Evolutionary conservation across 2,329 filamentous ascomycete species (phyloP).

Genomic region (Alternaria atra): DNA sequence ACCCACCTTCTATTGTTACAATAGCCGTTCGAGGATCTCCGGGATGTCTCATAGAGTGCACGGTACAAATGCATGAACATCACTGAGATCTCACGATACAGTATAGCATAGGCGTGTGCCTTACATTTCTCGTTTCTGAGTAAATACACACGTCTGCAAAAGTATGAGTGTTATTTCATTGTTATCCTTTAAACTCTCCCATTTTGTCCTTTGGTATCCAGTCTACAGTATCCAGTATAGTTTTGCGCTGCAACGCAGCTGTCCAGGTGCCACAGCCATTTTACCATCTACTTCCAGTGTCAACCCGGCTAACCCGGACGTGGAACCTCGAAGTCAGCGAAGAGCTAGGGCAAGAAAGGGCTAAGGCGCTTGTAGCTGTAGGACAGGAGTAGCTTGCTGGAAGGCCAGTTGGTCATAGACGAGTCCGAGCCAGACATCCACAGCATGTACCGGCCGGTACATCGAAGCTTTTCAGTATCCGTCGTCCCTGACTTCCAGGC

Average conservation of each 20-base stretch:
- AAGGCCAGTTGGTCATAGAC: too few relatives aligned
- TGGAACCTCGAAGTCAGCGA: not conserved
- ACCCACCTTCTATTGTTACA: fast-evolving
- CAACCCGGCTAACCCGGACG: not conserved
- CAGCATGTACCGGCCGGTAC: not conserved
- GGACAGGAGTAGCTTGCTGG: not conserved
- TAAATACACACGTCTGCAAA: not conserved
- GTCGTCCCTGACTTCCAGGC: not conserved
- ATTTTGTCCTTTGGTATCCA: too few relatives aligned
- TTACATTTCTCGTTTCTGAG: not conserved
- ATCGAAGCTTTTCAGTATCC: not conserved
- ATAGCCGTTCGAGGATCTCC: not conserved
- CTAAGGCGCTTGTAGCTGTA: not conserved
- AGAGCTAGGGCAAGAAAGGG: too few relatives aligned
- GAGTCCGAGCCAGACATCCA: too few relatives aligned
- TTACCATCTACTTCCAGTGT: not conserved
- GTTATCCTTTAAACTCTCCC: not conserved
- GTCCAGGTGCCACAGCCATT: too few relatives aligned
- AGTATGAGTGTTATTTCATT: not conserved
- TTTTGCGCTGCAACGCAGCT: too few relatives aligned
- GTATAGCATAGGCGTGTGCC: not conserved
- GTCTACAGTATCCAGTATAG: too few relatives aligned
- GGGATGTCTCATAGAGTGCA: not conserved
- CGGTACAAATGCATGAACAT: not conserved
- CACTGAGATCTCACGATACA: not conserved